A percentile compares a stretch with the other conserved stretches of the same genome.
Conservation (phyloP, 2,329 filamentous ascomycete species). For the Exophiala oligosperma region DNA sequence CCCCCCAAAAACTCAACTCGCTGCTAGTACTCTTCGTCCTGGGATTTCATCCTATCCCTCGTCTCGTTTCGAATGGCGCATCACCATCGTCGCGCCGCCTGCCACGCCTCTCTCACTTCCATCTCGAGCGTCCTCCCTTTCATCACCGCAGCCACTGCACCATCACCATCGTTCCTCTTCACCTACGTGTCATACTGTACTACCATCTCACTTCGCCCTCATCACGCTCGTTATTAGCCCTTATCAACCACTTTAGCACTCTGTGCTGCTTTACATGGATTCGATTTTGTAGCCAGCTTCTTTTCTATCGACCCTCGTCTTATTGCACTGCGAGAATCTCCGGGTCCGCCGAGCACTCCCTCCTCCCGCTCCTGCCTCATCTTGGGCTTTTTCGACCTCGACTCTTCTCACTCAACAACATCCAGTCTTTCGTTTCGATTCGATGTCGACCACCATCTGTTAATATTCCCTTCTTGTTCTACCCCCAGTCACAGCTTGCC, state of each 20-base stretch:
- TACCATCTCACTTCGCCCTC: conserved; percentile 13
- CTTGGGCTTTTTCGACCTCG: conserved; percentile 10
- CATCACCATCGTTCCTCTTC: conserved; percentile 16
- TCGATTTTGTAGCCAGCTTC: conserved; percentile 11
- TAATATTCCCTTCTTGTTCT: conserved; percentile 8
- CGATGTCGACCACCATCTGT: conserved; percentile 17
- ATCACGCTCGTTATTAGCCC: conserved; percentile 22
- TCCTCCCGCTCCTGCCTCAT: conserved; percentile 7
- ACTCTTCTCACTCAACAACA: conserved; percentile 15
- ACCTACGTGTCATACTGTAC: conserved; percentile 1
- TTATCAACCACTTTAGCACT: conserved; percentile 7
- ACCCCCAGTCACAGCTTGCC: not conserved
- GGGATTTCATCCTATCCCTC: conserved; percentile 6
- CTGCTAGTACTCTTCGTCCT: no score
- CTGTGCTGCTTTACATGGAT: conserved; percentile 17
- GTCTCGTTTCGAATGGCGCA: conserved; percentile 23
- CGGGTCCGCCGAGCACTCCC: conserved; percentile 4
- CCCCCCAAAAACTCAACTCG: not conserved
- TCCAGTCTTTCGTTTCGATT: conserved; percentile 22
- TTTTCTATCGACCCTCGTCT: conserved; percentile 5
- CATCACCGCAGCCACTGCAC: conserved; percentile 24
- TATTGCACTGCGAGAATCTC: conserved; percentile 1
- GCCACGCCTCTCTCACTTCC: not conserved
- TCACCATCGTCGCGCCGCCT: conserved; percentile 20
- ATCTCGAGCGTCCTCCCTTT: conserved; percentile 12